These are phyloP conservation scores for Talaromyces rugulosus DNA, from an alignment of 2,329 filamentous ascomycete genomes.

Conservation along the genomic window DNA sequence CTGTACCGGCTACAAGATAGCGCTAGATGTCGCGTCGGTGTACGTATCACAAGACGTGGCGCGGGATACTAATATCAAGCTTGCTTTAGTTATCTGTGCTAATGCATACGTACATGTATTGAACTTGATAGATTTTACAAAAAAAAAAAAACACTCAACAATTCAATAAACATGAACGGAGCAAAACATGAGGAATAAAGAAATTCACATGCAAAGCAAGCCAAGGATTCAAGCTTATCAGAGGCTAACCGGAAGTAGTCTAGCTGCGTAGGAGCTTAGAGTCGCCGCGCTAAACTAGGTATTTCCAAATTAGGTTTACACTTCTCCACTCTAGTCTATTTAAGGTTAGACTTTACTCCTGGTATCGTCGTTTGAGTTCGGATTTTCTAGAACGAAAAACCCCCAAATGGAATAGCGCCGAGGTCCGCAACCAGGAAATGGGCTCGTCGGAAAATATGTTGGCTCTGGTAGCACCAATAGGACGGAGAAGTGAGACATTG, in stretches of 20 bases:
- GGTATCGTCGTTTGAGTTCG: not conserved
- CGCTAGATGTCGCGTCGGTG: not conserved
- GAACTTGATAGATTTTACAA: no score
- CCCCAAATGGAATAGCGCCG: no score
- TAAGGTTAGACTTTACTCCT: no score
- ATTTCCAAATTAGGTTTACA: not conserved
- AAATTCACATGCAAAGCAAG: not conserved
- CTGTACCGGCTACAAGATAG: not conserved
- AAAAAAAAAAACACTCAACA: no score
- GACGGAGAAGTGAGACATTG: no score
- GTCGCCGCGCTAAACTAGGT: not conserved
- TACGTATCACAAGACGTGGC: not conserved
- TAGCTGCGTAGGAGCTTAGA: not conserved
- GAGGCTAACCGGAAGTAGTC: not conserved
- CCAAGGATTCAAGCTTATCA: not conserved
- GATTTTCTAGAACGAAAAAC: not conserved
- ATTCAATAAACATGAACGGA: not conserved
- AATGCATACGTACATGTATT: no score
- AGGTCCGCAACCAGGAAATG: no score
- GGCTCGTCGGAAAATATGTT: not conserved
- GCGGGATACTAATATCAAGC: not conserved
- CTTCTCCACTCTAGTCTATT: not conserved
- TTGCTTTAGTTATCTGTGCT: not conserved
- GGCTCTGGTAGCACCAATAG: not conserved
- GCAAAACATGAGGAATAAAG: not conserved